Conservation (phyloP, 495 filamentous ascomycete genomes). For the Penicillium bovifimosum region DNA sequence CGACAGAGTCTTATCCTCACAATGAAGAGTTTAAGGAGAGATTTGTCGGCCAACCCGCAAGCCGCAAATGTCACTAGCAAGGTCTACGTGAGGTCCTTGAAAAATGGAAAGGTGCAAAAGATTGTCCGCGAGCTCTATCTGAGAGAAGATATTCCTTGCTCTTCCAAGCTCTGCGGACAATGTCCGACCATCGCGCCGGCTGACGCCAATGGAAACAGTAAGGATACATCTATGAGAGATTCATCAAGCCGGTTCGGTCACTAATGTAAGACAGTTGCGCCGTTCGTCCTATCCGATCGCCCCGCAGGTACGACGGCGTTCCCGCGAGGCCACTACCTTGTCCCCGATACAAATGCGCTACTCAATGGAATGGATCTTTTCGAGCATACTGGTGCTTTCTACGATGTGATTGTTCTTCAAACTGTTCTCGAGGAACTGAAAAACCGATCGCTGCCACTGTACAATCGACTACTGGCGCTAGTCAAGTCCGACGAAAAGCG, state of each 20-base stretch:
- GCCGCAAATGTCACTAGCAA: conserved; percentile 83
- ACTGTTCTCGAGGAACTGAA: conserved; percentile 93
- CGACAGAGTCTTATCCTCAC: conserved; percentile 24
- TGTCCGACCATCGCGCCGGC: conserved; percentile 67
- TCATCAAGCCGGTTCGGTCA: conserved; percentile 6
- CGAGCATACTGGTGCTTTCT: conserved; percentile 84
- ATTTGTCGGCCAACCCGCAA: conserved; percentile 59
- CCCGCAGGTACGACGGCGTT: conserved; percentile 78
- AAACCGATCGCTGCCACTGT: conserved; percentile 88
- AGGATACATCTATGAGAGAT: neutral
- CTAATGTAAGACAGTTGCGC: conserved; percentile 52
- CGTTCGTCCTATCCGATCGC: conserved; percentile 80
- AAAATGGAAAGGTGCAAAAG: conserved; percentile 95
- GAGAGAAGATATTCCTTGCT: conserved; percentile 94
- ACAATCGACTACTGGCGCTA: conserved; percentile 83
- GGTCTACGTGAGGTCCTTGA: conserved; percentile 87
- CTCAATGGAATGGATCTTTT: conserved; percentile 95
- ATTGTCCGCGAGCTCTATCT: conserved; percentile 96
- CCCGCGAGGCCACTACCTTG: conserved; percentile 85
- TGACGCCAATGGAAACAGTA: conserved; percentile 74
- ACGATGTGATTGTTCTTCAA: conserved; percentile 91
- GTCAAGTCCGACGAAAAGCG: conserved; percentile 93
- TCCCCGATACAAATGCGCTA: conserved; percentile 95
- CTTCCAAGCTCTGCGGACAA: conserved; percentile 74
- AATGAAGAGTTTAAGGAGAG: conserved; percentile 90